Evolutionary conservation across 352 stramenopile species (phyloP).

Genomic region (Plasmopara viticola): DNA sequence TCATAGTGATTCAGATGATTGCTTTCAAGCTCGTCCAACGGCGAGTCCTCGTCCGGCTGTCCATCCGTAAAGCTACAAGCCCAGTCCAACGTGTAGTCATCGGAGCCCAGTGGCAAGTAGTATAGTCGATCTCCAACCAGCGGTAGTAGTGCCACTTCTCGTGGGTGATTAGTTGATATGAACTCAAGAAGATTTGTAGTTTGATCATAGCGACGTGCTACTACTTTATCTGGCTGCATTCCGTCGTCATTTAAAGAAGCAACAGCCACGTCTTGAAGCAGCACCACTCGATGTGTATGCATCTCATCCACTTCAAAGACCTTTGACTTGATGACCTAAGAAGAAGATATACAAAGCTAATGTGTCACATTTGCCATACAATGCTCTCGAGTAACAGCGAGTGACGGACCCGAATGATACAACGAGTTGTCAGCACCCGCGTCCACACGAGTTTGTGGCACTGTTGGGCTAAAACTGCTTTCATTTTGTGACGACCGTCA

Average conservation of each 20-base stretch:
- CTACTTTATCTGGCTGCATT: slow-evolving; percentile 14
- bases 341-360: not conserved
- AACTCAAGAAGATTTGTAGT: slow-evolving; percentile 28
- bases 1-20: slow-evolving; percentile 11
- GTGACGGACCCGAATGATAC: slow-evolving; percentile 30
- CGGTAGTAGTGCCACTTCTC: slow-evolving; percentile 43
- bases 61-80: slow-evolving; percentile 26
- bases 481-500: slow-evolving; percentile 48
- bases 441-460: slow-evolving; percentile 41
- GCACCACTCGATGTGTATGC: slow-evolving; percentile 9
- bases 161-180: slow-evolving; percentile 23
- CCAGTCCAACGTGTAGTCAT: slow-evolving; percentile 50
- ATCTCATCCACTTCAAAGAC: slow-evolving; percentile 17
- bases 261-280: slow-evolving; percentile 18
- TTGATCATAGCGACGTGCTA: slow-evolving; percentile 1
- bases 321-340: slow-evolving; percentile 28
- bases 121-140: slow-evolving; percentile 40
- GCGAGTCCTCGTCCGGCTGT: slow-evolving; percentile 22
- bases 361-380: not conserved
- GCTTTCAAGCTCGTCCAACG: slow-evolving; percentile 22
- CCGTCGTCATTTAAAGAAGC: slow-evolving; percentile 1
- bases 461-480: slow-evolving; percentile 34
- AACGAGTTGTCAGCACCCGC: slow-evolving; percentile 18
- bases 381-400: not conserved
- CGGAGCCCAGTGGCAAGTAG: slow-evolving; percentile 47